Conservation (phyloP, 2,329 filamentous ascomycete genomes). For the Colletotrichum cereale region DNA sequence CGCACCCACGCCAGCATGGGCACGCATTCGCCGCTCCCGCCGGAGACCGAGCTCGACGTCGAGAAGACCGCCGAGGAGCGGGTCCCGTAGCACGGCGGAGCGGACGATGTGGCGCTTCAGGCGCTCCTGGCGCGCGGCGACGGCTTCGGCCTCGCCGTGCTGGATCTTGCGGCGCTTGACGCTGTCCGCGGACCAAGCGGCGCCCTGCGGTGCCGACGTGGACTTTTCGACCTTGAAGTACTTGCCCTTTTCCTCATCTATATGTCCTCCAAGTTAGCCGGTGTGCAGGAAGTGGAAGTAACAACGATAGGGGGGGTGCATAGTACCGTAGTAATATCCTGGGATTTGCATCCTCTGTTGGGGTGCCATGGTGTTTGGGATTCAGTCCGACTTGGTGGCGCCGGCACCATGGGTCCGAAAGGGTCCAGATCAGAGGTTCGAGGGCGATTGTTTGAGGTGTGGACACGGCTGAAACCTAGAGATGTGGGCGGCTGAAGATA, state of each 20-base stretch:
- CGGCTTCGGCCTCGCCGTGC: slow-evolving; percentile 52
- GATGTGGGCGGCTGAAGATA: background rate
- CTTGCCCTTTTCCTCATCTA: slow-evolving; percentile 69
- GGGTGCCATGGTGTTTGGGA: slow-evolving; percentile 34
- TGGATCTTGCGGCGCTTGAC: slow-evolving; percentile 68
- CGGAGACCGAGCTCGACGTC: slow-evolving; percentile 50
- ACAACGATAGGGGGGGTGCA: background rate
- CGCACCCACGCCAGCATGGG: slow-evolving; percentile 36
- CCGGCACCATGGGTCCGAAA: background rate
- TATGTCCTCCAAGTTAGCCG: background rate
- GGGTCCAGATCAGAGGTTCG: background rate
- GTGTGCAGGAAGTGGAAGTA: background rate
- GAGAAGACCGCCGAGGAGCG: slow-evolving; percentile 51
- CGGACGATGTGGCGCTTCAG: slow-evolving; percentile 56
- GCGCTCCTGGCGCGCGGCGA: slow-evolving; percentile 46
- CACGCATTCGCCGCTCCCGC: slow-evolving; percentile 33
- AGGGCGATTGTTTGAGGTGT: background rate
- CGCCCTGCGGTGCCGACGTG: slow-evolving; percentile 62
- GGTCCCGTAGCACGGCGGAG: slow-evolving; percentile 46
- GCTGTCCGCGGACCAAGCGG: slow-evolving; percentile 68
- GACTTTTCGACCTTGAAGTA: slow-evolving; percentile 77
- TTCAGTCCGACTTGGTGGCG: background rate
- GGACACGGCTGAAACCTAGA: background rate
- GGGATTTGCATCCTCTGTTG: slow-evolving; percentile 55
- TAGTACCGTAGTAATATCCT: slow-evolving; percentile 65